Conservation (phyloP, 179 eudicot genomes). For the Beta lomatogona region DNA sequence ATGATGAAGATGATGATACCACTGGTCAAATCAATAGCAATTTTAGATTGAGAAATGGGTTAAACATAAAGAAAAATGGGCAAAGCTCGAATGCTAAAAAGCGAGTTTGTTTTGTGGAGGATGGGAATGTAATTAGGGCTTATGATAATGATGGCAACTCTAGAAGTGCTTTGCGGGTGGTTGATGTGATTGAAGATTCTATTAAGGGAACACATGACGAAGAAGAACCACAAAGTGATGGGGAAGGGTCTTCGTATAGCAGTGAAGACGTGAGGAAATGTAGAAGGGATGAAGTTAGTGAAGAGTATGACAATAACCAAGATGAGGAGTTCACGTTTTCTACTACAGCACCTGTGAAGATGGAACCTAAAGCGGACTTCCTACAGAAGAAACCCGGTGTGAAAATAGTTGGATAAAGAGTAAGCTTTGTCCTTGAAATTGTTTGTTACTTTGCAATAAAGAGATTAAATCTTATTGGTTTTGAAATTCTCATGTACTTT, state of each 20-base stretch:
- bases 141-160: conserved; percentile 34
- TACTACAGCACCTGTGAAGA: conserved; percentile 53
- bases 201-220: conserved; percentile 47
- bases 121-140: conserved; percentile 52
- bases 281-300: conserved; percentile 24
- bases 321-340: conserved; percentile 45
- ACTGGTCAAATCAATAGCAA: conserved; percentile 20
- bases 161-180: conserved; percentile 34
- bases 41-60: conserved; percentile 27
- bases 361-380: conserved; percentile 48
- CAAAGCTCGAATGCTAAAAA: conserved; percentile 42
- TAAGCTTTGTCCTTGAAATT: background rate
- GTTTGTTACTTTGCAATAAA: conserved; percentile 7
- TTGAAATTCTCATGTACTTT: conserved; percentile 1
- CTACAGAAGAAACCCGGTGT: conserved; percentile 34
- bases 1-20: conserved; percentile 17
- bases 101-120: conserved; percentile 64
- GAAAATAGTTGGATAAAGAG: conserved; percentile 21
- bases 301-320: conserved; percentile 23
- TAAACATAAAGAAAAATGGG: conserved; percentile 25
- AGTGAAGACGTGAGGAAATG: conserved; percentile 41
- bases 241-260: conserved; percentile 35
- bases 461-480: background rate
- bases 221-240: conserved; percentile 38
- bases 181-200: conserved; percentile 46